Base-by-base conservation (phyloP, 2,329 filamentous ascomycete genomes). In the Cladosporium sp. region DNA sequence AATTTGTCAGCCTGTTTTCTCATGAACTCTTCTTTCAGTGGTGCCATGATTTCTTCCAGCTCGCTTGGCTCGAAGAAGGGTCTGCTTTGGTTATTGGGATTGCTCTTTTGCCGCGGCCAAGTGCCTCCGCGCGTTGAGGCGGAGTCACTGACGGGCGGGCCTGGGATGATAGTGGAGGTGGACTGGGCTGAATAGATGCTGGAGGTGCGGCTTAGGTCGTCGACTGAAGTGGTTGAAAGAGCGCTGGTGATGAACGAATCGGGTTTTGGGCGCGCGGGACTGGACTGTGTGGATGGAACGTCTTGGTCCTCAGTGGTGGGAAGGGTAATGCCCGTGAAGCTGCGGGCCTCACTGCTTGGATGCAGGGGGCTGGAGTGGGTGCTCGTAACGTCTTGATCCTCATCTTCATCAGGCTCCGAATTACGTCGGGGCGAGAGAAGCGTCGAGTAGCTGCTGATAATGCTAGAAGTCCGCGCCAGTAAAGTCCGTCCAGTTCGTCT, bases 31-130 rank as follows among this genome's bases (percentile, higher is more conserved):
- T 72, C 65, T 64, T 69, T 70, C 30, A 76, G 58, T 12, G 74
- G 74, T 58, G 66, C 67, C 73, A 76, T 75, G 65, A 76, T 71
- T 11, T 75, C 70, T 61, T 75, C 74, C 62, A 76, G 70, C 60
- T 76, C 74, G 49, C 71, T 74, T 21, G 74, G 73, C n/a, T 74
- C 68, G 52, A 76, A 74, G 68, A 75, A 75, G 11, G 74, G 73
- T 12, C 70, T 69, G 47, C 57, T 63, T 5, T 32, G 12, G 6
- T 24, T n/a, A 6, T n/a, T 55, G 63, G 62, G 36, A 54, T 32
- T 10, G 51, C 51, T 57, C 15, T 44, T 57, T 24, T 44, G 32
- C 11, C 64, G 55, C 18, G 57, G 47, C 64, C 55, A 60, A n/a
- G 64, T 65, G 58, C 44, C 64, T 65, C 64, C 64, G 34, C 64